Conservation (phyloP, 2,329 filamentous ascomycete genomes). For the Aspergillus flavus region DNA sequence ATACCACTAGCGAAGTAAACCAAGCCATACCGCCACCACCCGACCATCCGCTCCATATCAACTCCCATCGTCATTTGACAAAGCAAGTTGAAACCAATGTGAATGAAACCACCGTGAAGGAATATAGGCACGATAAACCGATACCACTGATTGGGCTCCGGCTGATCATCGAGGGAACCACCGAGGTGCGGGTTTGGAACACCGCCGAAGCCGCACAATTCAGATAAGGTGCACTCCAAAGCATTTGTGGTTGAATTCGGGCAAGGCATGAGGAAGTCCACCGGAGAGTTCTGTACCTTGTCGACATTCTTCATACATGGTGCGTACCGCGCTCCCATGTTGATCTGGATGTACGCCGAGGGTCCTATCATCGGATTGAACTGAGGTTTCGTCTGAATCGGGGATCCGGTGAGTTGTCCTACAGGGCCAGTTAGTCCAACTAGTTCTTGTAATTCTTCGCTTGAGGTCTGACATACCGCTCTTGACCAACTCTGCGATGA, state of each 20-base stretch:
- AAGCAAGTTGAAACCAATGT: constrained; percentile 94
- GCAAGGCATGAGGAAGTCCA: constrained; percentile 67
- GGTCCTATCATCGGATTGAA: constrained; percentile 99
- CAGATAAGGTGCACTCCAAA: constrained; percentile 68
- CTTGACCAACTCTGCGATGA: constrained; percentile 83
- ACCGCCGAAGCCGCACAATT: constrained; percentile 82
- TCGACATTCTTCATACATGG: constrained; percentile 86
- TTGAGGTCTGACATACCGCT: constrained; percentile 64
- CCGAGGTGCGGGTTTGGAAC: constrained; percentile 65
- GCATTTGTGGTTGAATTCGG: constrained; percentile 72
- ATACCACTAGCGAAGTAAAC: constrained; percentile 92
- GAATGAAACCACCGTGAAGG: constrained; percentile 88
- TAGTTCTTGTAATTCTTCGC: not conserved
- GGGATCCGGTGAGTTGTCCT: constrained; percentile 76
- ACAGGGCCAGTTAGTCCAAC: constrained; percentile 11
- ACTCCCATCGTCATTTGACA: constrained; percentile 86
- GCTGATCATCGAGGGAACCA: constrained; percentile 55
- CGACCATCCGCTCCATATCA: constrained; percentile 91
- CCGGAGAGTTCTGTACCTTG: constrained; percentile 41
- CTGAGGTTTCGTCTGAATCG: constrained; percentile 68
- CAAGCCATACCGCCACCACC: constrained; percentile 81
- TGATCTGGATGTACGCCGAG: constrained; percentile 85
- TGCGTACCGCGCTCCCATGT: constrained; percentile 91
- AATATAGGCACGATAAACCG: constrained; percentile 96
- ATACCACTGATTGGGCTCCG: constrained; percentile 90